phyloP scores from a whole-genome alignment of 441 rosid genomes.

The Corymbia citriodora region DNA sequence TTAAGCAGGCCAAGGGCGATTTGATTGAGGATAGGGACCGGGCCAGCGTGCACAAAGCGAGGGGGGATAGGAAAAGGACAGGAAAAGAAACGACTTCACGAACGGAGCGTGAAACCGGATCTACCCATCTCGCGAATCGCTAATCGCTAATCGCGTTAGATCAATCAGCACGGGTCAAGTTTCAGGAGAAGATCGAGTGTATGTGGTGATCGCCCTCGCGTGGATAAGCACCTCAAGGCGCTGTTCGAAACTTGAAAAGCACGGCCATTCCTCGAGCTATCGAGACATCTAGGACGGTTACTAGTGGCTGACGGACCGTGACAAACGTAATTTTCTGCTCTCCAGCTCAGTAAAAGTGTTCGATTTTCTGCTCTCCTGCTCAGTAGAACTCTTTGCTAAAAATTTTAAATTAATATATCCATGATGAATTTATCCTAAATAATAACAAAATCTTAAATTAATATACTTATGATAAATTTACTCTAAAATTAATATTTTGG shows the following conservation, averaged over 20 bases:
- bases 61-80: neutral
- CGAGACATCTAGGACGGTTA: neutral
- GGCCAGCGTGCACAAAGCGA: neutral
- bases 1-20: neutral
- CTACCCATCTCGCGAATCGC: no score
- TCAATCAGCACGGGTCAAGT: neutral
- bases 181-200: rapidly evolving
- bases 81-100: neutral
- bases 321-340: neutral
- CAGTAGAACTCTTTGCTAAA: no score
- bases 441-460: no score
- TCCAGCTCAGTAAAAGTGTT: neutral
- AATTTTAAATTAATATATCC: no score
- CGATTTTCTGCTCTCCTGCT: neutral
- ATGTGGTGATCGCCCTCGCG: rapidly evolving
- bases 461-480: no score
- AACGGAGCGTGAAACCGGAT: no score
- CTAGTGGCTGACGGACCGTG: neutral
- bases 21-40: neutral
- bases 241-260: neutral
- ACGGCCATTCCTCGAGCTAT: neutral
- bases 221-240: no score
- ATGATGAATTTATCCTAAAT: no score
- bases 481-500: no score
- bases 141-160: no score